Evolutionary conservation across 2,329 filamentous ascomycete genomes (phyloP), one percentile per base, ranked within the genome.

Genomic region (Celoporthe dispersa): DNA sequence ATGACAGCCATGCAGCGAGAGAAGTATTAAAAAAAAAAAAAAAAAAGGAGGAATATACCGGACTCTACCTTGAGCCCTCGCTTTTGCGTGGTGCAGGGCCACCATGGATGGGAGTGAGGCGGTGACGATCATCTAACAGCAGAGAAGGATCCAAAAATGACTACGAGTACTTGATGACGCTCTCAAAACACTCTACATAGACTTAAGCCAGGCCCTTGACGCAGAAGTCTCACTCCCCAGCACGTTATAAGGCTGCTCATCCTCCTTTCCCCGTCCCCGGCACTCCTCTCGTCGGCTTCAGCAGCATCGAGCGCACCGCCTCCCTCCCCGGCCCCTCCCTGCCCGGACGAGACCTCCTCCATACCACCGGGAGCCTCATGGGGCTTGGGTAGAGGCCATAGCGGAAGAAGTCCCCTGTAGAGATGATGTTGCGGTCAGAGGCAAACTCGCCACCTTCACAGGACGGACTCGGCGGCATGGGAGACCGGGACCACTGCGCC

Each of bases 391-490:
- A 35, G 62, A 48, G 37, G 57, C 57, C 55, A 28, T 22, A 12
- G 33, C 28, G 61, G 39, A 16, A 35, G 53, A 9, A 19, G 39
- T 39, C 66, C 25, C 41, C 39, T 7, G 62, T 31, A 39, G 57
- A 14, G 59, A 71, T 59, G 53, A 68, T 48, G 51, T 68, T 72
- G 33, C 84, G 82, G 80, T 93, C 92, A 69, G 85, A 78, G 55
- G 85, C 81, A 75, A 92, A 93, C 16, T 79, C 81, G 73, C 91
- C 92, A 69, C 85, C 85, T 31, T 82, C 74, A 62, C 84, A n/a
- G 81, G 70, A 88, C 80, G 0, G 92, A 96, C 76, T 95, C 90
- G 70, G 89, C 91, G 14, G 93, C 93, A 6, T 97, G 88, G 8
- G 92, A 95, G 80, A 91, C 92, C 19, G 86, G 82, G 60, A 86